Base-by-base conservation (phyloP, 257 asterid genomes). In the Echites panduratus region DNA sequence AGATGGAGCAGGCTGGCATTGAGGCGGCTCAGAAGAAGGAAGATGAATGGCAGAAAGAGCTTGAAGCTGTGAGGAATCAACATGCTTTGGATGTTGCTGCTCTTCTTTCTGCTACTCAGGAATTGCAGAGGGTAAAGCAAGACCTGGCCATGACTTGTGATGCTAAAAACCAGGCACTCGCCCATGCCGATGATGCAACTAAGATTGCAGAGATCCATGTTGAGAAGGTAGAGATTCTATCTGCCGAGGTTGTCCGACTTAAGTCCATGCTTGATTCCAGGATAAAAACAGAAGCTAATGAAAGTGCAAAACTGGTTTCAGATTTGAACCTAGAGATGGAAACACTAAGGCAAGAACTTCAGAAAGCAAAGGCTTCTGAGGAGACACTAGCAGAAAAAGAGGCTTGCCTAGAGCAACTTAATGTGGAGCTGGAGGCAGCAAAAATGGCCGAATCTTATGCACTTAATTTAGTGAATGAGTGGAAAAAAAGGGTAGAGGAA, bases 1-100 rank as follows among this genome's bases (percentile, higher is more conserved):
- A 95, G 85, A 79, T 92, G 90, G 97, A 94, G 79, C 97, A 95
- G 78, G 90, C 91, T 20, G 92, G 96, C 72, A 92, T 95, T 29
- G 98, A 95, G 81, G 86, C 92, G 43, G 81, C 88, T 76, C 93
- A 89, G 79, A 89, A 77, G 87, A 92, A 90, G 80, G 96, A 90
- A 71, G 96, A 85, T 49, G 96, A 95, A 79, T 84, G 95, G 92
- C 73, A 79, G 85, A 87, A 81, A 71, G 97, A 90, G 82, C 82
- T 92, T 22, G 99, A 91, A 79, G 82, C 84, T 65, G 88, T 90
- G 80, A 86, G 88, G 79, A 88, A 79, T 47, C 95, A 85, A 85
- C 97, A 91, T 71, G 90, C 91, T 32, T 29, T 71, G 64, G 98
- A 92, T 73, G 88, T 84, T 82, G 92, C 87, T 45, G 82, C 97